Percentiles rank a stretch among this genome's conserved stretches.
phyloP scores from a whole-genome alignment of 2,329 filamentous ascomycete species.

The Neocucurbitaria cava region DNA sequence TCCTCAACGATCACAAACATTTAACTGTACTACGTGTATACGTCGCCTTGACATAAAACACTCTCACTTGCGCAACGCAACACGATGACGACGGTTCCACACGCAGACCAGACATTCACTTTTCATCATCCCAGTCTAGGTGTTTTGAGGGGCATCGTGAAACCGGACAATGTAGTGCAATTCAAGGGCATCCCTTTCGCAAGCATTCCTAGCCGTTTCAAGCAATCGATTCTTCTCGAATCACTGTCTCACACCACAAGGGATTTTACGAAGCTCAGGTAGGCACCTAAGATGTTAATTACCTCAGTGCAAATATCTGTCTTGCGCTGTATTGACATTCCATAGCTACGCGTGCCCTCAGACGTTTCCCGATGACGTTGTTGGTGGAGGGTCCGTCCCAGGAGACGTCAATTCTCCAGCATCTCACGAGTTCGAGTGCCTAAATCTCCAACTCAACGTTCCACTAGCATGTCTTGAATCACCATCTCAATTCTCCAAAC shows the following conservation, averaged over 20 bases:
- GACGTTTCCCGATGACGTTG: slow-evolving; percentile 5
- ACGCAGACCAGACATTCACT: too few relatives aligned
- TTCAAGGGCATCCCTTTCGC: slow-evolving; percentile 34
- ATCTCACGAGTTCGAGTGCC: slow-evolving; percentile 21
- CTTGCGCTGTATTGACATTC: neutral
- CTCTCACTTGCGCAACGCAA: too few relatives aligned
- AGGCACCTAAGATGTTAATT: too few relatives aligned
- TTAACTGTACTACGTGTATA: too few relatives aligned
- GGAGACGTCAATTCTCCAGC: slow-evolving; percentile 7
- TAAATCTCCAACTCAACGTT: slow-evolving; percentile 33
- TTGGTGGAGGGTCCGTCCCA: slow-evolving; percentile 21
- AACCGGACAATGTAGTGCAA: slow-evolving; percentile 33
- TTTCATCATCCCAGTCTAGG: too few relatives aligned
- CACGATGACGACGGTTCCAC: too few relatives aligned
- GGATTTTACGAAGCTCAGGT: slow-evolving; percentile 30
- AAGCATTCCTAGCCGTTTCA: slow-evolving; percentile 29
- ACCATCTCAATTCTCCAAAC: slow-evolving; percentile 4
- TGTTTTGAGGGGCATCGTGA: too few relatives aligned
- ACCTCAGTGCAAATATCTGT: neutral
- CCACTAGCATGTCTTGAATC: slow-evolving; percentile 19
- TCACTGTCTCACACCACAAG: slow-evolving; percentile 1
- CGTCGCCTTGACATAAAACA: too few relatives aligned
- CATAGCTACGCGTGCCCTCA: slow-evolving; percentile 30
- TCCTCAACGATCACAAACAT: too few relatives aligned
- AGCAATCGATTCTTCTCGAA: slow-evolving; percentile 19